Conservation (phyloP, 768 basidiomycete species). For the Auricularia cornea region DNA sequence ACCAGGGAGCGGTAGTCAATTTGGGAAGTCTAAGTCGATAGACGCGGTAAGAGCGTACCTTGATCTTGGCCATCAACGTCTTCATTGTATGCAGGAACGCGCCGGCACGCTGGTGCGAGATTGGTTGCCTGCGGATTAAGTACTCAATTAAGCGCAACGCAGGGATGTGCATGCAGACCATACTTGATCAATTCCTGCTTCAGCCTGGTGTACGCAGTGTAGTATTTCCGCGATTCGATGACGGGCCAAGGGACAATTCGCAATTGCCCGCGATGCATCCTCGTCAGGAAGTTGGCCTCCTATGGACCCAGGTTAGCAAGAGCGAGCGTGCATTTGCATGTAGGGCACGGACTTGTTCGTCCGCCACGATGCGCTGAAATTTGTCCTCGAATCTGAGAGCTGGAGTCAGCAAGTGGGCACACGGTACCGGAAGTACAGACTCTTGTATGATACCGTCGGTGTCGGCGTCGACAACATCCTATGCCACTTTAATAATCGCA, state of each 20-base stretch:
- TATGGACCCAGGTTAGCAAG: background rate
- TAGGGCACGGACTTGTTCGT: slow-evolving; percentile 32
- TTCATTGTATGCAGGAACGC: slow-evolving; percentile 51
- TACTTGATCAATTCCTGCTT: slow-evolving; percentile 29
- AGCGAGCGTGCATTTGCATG: background rate
- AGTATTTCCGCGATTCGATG: slow-evolving; percentile 54
- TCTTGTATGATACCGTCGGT: slow-evolving; percentile 49
- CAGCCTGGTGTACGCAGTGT: slow-evolving; percentile 40
- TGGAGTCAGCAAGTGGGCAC: background rate
- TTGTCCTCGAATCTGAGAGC: slow-evolving; percentile 13
- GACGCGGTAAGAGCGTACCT: slow-evolving; percentile 33
- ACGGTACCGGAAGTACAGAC: slow-evolving; percentile 25
- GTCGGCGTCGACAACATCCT: slow-evolving; percentile 61
- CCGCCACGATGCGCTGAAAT: slow-evolving; percentile 50
- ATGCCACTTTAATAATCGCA: background rate
- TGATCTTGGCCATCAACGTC: slow-evolving; percentile 58
- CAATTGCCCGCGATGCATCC: slow-evolving; percentile 46
- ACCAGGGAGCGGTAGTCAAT: background rate
- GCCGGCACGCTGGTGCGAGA: slow-evolving; percentile 45
- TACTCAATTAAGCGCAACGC: too few relatives aligned
- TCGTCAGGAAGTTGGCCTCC: slow-evolving; percentile 52
- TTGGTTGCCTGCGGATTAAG: slow-evolving; percentile 39
- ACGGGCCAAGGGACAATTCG: slow-evolving; percentile 61
- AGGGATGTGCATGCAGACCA: too few relatives aligned
- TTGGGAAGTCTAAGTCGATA: background rate